These are phyloP conservation scores for Lepidium campestre DNA, from an alignment of 441 rosid genomes.

Conservation along the genomic window DNA sequence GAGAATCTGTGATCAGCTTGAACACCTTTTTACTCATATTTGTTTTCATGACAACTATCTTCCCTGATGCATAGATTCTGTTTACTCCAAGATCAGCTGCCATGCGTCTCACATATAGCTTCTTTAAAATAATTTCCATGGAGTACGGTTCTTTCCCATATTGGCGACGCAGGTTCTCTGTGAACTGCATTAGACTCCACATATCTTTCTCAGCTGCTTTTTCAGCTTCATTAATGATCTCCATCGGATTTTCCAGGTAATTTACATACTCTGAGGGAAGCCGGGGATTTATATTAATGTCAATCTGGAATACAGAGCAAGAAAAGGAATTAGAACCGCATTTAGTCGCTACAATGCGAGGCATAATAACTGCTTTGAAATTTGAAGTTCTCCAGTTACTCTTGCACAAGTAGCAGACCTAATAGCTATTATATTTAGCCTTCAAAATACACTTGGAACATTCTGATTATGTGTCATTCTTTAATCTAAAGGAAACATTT, in stretches of 20 bases:
- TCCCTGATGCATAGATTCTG: constrained; percentile 73
- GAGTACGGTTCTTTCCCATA: constrained; percentile 90
- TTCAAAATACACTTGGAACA: constrained; percentile 5
- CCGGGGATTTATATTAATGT: constrained; percentile 66
- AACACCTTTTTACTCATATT: constrained; percentile 77
- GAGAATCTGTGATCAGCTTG: constrained; percentile 74
- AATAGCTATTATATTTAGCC: not conserved
- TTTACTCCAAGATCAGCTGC: constrained; percentile 93
- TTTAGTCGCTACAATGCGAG: not conserved
- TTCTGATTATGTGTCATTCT: not conserved
- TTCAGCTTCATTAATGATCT: constrained; percentile 72
- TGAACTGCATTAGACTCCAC: constrained; percentile 88
- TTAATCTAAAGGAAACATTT: not conserved
- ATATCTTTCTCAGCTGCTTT: constrained; percentile 81
- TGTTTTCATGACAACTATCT: constrained; percentile 84
- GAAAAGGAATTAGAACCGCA: not conserved
- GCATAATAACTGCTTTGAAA: not conserved
- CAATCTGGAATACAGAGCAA: constrained; percentile 50
- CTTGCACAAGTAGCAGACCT: constrained; percentile 8
- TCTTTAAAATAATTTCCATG: constrained; percentile 86
- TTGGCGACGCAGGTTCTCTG: constrained; percentile 80
- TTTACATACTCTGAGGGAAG: constrained; percentile 93
- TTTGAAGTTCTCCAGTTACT: not conserved
- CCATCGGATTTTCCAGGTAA: constrained; percentile 88
- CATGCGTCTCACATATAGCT: constrained; percentile 90